A percentile compares a stretch with the other conserved stretches of the same genome.
phyloP scores from a whole-genome alignment of 345 rosid species.

The Lepidium aucheri region DNA sequence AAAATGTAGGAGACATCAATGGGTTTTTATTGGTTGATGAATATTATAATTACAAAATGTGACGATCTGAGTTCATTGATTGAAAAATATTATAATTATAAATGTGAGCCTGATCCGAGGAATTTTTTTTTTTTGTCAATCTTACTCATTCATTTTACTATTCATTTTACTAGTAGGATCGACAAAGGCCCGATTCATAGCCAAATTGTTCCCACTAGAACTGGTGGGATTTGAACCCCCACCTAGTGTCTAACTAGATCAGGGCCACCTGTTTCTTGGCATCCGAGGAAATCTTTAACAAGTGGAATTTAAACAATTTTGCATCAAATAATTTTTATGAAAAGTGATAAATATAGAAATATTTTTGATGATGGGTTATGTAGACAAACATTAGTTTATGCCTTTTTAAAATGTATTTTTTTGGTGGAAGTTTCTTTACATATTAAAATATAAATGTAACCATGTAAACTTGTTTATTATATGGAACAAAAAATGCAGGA shows the following conservation, averaged over 20 bases:
- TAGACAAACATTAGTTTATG: too few relatives aligned
- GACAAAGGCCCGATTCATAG: too few relatives aligned
- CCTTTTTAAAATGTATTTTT: background rate
- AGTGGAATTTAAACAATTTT: background rate
- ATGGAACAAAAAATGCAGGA: constrained; percentile 30
- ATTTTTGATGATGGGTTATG: too few relatives aligned
- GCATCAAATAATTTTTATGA: background rate
- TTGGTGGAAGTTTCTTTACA: background rate
- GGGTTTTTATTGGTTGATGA: background rate
- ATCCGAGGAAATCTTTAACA: background rate
- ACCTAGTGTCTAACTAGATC: too few relatives aligned
- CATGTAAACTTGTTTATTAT: background rate
- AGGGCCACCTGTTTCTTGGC: too few relatives aligned
- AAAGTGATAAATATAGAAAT: background rate
- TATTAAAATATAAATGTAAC: background rate
- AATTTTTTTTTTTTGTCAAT: too few relatives aligned
- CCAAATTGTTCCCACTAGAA: too few relatives aligned
- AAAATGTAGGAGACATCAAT: too few relatives aligned
- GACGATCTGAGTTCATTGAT: background rate
- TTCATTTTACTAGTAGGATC: too few relatives aligned
- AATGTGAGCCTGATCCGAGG: background rate
- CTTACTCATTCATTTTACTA: too few relatives aligned
- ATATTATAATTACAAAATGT: background rate
- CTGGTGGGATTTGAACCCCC: too few relatives aligned
- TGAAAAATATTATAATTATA: background rate